A percentile compares a stretch with the other conserved stretches of the same genome.
These are phyloP conservation scores for Sporisorium sorghi DNA, from an alignment of 1,284 basidiomycete species.

Conservation along the genomic window DNA sequence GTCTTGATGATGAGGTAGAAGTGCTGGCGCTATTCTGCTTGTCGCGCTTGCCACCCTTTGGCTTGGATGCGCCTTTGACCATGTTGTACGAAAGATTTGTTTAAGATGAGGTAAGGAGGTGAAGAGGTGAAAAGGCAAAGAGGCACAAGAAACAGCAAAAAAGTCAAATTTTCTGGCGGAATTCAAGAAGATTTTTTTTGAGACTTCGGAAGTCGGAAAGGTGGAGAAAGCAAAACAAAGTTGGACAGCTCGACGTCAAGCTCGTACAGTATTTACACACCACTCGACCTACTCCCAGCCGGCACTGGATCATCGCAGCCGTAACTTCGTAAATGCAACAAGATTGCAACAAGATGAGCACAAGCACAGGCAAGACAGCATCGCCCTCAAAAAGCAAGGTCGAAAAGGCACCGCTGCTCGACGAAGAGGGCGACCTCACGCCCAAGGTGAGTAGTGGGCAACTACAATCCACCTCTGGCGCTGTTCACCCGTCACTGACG, in stretches of 20 bases:
- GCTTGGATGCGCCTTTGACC: slow-evolving; percentile 17
- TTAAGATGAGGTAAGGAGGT: slow-evolving; percentile 2
- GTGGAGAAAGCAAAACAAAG: slow-evolving; percentile 19
- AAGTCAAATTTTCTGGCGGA: slow-evolving; percentile 13
- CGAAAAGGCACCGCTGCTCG: slow-evolving; percentile 32
- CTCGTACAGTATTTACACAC: too few relatives aligned
- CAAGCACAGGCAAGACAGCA: not conserved
- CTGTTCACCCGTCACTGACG: slow-evolving; percentile 1
- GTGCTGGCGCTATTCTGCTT: too few relatives aligned
- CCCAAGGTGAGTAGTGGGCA: slow-evolving; percentile 16
- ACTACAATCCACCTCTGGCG: not conserved
- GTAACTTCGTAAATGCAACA: too few relatives aligned
- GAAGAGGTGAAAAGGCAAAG: not conserved
- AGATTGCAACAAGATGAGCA: slow-evolving; percentile 6
- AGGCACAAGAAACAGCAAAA: not conserved
- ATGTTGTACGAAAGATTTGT: slow-evolving; percentile 10
- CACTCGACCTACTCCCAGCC: not conserved
- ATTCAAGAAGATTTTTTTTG: slow-evolving; percentile 17
- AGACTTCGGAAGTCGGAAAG: slow-evolving; percentile 37
- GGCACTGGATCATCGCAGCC: not conserved
- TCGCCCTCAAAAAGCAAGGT: not conserved
- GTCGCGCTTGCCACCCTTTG: too few relatives aligned
- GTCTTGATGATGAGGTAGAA: slow-evolving; percentile 12
- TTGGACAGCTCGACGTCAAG: slow-evolving; percentile 4
- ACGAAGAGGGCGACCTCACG: slow-evolving; percentile 49